These are phyloP conservation scores for Gossypium bickii DNA, from an alignment of 345 rosid species.

Conservation along the genomic window DNA sequence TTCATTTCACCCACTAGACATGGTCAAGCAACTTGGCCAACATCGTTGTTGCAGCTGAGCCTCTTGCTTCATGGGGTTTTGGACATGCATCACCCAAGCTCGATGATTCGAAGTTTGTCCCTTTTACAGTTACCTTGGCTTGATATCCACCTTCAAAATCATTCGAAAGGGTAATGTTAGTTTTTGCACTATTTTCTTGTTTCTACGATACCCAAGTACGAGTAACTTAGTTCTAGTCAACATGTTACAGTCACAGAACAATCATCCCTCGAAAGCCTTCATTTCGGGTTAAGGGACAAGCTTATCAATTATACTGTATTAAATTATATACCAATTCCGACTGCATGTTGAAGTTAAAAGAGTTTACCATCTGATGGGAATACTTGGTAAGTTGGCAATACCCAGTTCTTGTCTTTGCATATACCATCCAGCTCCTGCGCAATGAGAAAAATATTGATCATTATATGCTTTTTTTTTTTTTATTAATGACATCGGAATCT, in stretches of 20 bases:
- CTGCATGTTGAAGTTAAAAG: slow-evolving; percentile 5
- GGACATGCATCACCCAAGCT: slow-evolving; percentile 26
- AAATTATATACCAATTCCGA: background rate
- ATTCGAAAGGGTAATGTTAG: background rate
- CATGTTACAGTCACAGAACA: background rate
- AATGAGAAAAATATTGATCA: slow-evolving; percentile 10
- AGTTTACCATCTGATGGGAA: slow-evolving; percentile 50
- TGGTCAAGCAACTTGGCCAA: slow-evolving; percentile 26
- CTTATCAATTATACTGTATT: background rate
- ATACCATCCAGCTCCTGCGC: slow-evolving; percentile 59
- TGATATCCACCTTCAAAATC: slow-evolving; percentile 47
- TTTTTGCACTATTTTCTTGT: background rate
- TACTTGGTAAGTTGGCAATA: slow-evolving; percentile 50
- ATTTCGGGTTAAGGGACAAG: background rate
- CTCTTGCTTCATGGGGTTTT: slow-evolving; percentile 50
- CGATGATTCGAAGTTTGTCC: slow-evolving; percentile 27
- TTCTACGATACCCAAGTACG: background rate
- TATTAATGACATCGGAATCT: background rate
- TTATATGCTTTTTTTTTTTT: background rate
- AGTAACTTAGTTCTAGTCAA: background rate
- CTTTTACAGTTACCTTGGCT: slow-evolving; percentile 45
- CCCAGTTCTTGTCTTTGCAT: slow-evolving; percentile 53
- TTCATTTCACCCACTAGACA: background rate
- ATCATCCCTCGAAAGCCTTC: background rate
- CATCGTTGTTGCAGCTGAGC: slow-evolving; percentile 52